A percentile compares a stretch with the other conserved stretches of the same genome.
Conservation (phyloP, 2,329 filamentous ascomycete genomes). For the Verticillium dahliae region DNA sequence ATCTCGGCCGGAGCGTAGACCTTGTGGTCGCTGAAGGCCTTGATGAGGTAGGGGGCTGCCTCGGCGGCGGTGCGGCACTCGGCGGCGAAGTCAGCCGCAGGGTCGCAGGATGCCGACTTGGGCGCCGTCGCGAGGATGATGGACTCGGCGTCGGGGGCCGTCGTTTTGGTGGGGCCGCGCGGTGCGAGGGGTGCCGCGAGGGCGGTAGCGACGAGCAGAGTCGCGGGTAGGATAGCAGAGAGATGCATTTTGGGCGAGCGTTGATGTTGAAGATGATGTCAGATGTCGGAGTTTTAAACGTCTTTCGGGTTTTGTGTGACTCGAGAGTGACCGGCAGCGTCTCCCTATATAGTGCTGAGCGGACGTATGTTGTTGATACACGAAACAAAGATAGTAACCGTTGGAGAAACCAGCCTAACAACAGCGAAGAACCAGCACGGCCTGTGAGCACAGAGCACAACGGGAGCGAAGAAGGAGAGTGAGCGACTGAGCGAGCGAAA, state of each 20-base stretch:
- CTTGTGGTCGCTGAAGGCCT: constrained; percentile 50
- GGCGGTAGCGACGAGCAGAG: constrained; percentile 19
- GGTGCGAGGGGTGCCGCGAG: constrained; percentile 14
- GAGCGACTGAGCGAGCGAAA: constrained; percentile 6
- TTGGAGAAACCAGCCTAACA: neutral
- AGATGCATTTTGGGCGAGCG: constrained; percentile 20
- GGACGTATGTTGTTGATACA: no score
- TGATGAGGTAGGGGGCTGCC: constrained; percentile 50
- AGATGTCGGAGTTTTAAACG: neutral
- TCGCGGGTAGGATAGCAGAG: constrained; percentile 14
- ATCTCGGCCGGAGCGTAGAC: constrained; percentile 52
- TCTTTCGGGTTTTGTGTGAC: neutral
- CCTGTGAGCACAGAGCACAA: neutral
- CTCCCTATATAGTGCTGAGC: neutral
- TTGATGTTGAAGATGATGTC: constrained; percentile 10
- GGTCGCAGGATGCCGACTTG: constrained; percentile 43
- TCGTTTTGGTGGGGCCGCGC: constrained; percentile 8
- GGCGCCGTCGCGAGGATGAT: constrained; percentile 52
- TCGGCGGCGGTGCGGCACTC: constrained; percentile 62
- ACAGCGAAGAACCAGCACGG: neutral
- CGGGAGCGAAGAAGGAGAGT: neutral
- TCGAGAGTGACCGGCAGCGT: neutral
- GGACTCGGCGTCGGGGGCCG: constrained; percentile 15
- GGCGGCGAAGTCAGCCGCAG: constrained; percentile 31
- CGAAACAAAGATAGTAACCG: neutral